Evolutionary conservation across 176 grass and related monocot species (phyloP).

Genomic region (sorghum (Sorghum bicolor)): Sorghum_bicolor_NCBIv3 NC_012870.2:70641501-70642000

Average conservation of each 20-base stretch:
- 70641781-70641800: not conserved
- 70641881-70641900: constrained; percentile 52
- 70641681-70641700: constrained; percentile 61
- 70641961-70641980: not conserved
- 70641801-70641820: constrained; percentile 68
- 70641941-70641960: constrained; percentile 1
- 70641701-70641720: constrained; percentile 98
- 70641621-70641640: constrained; percentile 90
- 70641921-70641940: constrained; percentile 30
- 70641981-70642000: constrained; percentile 39
- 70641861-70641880: constrained; percentile 89
- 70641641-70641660: constrained; percentile 82
- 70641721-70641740: constrained; percentile 78
- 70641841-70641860: constrained; percentile 74
- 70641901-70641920: constrained; percentile 24
- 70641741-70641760: not conserved
- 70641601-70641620: constrained; percentile 75
- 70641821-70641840: constrained; percentile 82
- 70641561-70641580: constrained; percentile 14
- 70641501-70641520: not conserved
- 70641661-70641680: constrained; percentile 48
- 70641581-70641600: constrained; percentile 39
- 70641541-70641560: constrained; percentile 3
- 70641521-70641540: not conserved
- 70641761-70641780: not conserved